Evolutionary conservation across 345 rosid genomes (phyloP), one percentile per base, ranked within the genome.

Genomic region (Eucalyptus sp.): DNA sequence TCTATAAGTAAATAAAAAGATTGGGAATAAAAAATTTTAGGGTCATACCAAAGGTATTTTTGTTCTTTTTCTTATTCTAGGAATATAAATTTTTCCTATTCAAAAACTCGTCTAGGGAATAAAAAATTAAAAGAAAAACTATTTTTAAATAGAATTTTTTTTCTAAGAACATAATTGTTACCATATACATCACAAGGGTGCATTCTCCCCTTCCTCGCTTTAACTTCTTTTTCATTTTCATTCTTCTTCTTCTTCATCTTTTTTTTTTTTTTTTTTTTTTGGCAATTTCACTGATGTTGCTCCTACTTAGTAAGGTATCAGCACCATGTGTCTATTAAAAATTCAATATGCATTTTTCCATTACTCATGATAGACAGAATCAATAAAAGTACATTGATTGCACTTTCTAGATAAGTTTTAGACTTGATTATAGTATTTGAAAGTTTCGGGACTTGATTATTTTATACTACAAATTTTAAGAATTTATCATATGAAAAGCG

Each of bases 401-500:
- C 13, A 71, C 8, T 64, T 64, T n/a, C 37, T 5, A 13, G 4
- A 71, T 18, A 33, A 71, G 13, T 9, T 71, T 2, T 17, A 3
- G 13, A 71, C 13, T 33, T 43, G 10, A 71, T 33, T 71, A 7
- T 22, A 33, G 1, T 71, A 33, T 68, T 68, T 68, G 25, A 68
- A 33, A n/a, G 37, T n/a, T 64, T 64, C 0, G 0, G 1, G 10
- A 64, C 0, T 64, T 64, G 5, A 64, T 64, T 64, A 7, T 16
- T 64, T 15, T 14, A 5, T 64, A 13, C 5, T n/a, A 7, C 2
- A 7, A 64, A n/a, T 14, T n/a, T 64, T n/a, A 64, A 8, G 10
- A n/a, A 8, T 64, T n/a, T 15, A n/a, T n/a, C 20, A 14, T 4
- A 7, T n/a, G 3, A 64, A 64, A 64, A 71, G 46, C 1, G 4